Conservation (phyloP, 306 rosid genomes). For the Adenanthera pavonina region DNA sequence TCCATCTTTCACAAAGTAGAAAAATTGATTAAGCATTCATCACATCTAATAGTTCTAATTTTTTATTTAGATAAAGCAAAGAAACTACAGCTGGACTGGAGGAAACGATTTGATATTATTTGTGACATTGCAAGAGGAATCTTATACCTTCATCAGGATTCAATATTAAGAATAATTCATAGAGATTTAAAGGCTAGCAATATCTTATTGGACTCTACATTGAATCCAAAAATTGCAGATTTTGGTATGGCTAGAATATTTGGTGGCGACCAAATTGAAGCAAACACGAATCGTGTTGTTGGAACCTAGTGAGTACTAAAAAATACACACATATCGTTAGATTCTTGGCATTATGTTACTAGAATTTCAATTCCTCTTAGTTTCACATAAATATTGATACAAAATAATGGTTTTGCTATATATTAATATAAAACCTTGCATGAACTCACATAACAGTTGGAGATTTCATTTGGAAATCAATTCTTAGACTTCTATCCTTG, state of each 20-base stretch:
- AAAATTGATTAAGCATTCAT: background rate
- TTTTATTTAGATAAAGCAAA: constrained; percentile 21
- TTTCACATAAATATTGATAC: background rate
- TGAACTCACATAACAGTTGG: constrained; percentile 28
- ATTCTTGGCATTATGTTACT: background rate
- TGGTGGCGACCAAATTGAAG: background rate
- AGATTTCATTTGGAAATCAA: too few species aligned
- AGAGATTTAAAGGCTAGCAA: background rate
- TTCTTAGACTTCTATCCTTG: too few species aligned
- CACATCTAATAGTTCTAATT: constrained; percentile 1
- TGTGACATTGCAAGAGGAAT: background rate
- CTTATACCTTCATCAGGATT: background rate
- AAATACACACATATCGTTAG: background rate
- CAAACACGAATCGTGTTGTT: constrained; percentile 40
- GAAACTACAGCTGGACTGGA: background rate
- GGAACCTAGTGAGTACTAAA: constrained; percentile 65
- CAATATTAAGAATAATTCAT: background rate
- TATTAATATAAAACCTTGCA: constrained; percentile 58
- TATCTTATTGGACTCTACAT: background rate
- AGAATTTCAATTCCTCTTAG: background rate
- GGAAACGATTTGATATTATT: background rate
- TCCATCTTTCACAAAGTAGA: background rate
- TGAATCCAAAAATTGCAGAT: background rate
- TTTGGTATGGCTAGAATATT: background rate
- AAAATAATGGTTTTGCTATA: background rate